Evolutionary conservation across 163 green algal genomes (phyloP), one percentile per base, ranked within the genome.

Genomic region (Picocystis sp.): DNA sequence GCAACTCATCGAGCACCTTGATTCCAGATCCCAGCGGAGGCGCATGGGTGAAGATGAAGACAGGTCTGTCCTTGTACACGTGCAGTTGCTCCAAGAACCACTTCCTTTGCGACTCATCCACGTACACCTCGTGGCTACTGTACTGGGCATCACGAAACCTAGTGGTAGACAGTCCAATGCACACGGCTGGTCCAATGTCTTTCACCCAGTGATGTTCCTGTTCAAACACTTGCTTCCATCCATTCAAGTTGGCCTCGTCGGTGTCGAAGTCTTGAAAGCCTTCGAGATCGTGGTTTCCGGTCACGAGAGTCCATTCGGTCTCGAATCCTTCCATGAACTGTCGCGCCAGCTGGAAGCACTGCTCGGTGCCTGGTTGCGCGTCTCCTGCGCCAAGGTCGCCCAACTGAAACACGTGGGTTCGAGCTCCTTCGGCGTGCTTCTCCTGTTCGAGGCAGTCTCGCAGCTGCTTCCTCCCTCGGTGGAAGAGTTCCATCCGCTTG

Each of bases 21-120:
- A 91, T 61, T 1, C 81, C 81, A 45, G 64, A 80, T 12, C 81
- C 81, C 47, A 84, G 71, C 9, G 76, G 72, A 1, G 81, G 81
- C 2, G 80, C 81, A 43, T 91, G 81, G 2, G 72, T 83, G 60
- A 83, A 80, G 15, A 91, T 55, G 0, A 82, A 55, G 19, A 89
- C 72, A 0, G 80, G 80, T 3, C 66, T 55, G 19, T 65, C 55
- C 1, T 13, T 47, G 2, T 65, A 58, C 1, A 41, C 21, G 15
- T 56, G 47, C 56, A 87, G 62, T 47, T 63, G 41, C 1, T 33
- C 11, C 52, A 80, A 57, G 34, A 88, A 72, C 74, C 79, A 91
- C 5, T 47, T 42, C 23, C 84, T 22, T 69, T 91, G 81, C 51
- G 78, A 69, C 1, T 81, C 67, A 57, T 86, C 75, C 19, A 91